phyloP scores from a whole-genome alignment of 1,284 basidiomycete species.

The Puccinia triticina region DNA sequence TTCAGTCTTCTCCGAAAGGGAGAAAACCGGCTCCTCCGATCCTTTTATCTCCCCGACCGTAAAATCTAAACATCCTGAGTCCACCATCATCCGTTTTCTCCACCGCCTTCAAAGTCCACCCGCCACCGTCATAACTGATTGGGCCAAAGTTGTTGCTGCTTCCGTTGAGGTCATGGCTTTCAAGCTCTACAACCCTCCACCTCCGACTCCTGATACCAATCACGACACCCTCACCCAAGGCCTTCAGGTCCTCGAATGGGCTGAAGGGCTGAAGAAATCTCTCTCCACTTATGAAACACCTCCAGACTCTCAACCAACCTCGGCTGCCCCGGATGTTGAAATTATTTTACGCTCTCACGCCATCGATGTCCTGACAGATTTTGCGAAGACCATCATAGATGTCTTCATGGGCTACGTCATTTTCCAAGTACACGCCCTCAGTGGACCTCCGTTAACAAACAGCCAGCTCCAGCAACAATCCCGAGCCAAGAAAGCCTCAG shows the following conservation, averaged over 20 bases:
- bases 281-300: neutral
- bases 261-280: neutral
- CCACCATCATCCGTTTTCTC: neutral
- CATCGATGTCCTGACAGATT: neutral
- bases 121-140: neutral
- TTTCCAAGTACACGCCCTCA: neutral
- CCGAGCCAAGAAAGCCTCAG: neutral
- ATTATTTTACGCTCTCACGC: neutral
- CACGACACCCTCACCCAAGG: neutral
- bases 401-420: constrained; percentile 1
- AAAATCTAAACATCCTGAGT: neutral
- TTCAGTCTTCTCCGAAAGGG: neutral
- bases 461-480: neutral
- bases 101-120: neutral
- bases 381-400: neutral
- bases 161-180: neutral
- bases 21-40: neutral
- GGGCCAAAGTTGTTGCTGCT: neutral
- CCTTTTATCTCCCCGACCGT: neutral
- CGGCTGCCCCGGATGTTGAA: neutral
- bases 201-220: neutral
- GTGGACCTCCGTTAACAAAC: neutral
- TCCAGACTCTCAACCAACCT: neutral
- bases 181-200: neutral
- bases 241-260: neutral